Conservation (phyloP, 176 grass and related monocot genomes). For the Themeda triandra region DNA sequence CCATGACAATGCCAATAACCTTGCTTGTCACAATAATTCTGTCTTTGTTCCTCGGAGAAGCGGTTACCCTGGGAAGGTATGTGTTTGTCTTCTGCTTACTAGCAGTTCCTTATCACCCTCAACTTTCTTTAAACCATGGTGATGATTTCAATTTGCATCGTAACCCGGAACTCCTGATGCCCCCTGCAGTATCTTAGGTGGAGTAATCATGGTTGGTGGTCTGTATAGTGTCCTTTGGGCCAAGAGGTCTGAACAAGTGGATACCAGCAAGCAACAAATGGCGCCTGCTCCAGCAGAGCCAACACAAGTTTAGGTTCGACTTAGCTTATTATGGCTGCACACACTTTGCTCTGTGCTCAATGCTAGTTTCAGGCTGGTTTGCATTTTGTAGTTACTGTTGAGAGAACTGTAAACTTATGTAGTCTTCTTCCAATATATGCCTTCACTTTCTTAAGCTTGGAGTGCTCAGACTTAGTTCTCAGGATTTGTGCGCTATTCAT, state of each 20-base stretch:
- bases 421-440: not conserved
- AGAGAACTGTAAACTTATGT: not conserved
- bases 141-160: not conserved
- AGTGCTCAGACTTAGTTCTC: too few species aligned
- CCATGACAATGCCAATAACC: conserved; percentile 48
- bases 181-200: conserved; percentile 37
- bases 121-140: not conserved
- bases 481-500: too few species aligned
- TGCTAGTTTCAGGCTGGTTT: not conserved
- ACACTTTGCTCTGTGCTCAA: not conserved
- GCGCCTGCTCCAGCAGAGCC: not conserved
- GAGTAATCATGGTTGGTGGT: conserved; percentile 40
- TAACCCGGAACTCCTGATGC: not conserved
- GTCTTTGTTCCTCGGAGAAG: conserved; percentile 37
- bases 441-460: not conserved
- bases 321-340: not conserved
- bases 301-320: conserved; percentile 14
- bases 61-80: conserved; percentile 44
- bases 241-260: conserved; percentile 32
- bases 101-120: not conserved
- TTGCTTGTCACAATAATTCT: conserved; percentile 40
- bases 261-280: conserved; percentile 8
- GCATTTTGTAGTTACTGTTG: not conserved
- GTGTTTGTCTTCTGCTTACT: not conserved
- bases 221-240: conserved; percentile 54